Evolutionary conservation across 257 asterid species (phyloP).

Genomic region (Solanum stenotomum): DNA sequence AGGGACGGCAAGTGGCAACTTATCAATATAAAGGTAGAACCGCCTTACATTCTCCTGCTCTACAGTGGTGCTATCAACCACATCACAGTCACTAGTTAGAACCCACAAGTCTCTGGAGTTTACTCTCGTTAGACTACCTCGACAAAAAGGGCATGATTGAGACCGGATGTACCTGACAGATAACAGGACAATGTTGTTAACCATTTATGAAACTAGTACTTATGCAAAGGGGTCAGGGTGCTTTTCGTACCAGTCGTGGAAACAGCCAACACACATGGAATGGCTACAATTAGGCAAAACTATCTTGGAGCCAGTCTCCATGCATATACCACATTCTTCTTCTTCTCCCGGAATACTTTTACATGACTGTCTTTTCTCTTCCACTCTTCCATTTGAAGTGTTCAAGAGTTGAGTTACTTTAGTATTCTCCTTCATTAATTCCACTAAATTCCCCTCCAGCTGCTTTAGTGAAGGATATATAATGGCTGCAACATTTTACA

Average conservation of each 20-base stretch:
- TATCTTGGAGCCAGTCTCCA: constrained; percentile 40
- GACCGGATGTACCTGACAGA: constrained; percentile 27
- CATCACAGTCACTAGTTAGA: constrained; percentile 31
- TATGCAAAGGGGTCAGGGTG: not conserved
- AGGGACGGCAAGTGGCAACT: constrained; percentile 26
- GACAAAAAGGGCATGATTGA: constrained; percentile 57
- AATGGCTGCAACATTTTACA: constrained; percentile 36
- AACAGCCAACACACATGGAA: constrained; percentile 48
- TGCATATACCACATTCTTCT: constrained; percentile 76
- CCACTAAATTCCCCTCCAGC: constrained; percentile 39
- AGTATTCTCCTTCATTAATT: constrained; percentile 21
- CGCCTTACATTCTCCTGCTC: constrained; percentile 42
- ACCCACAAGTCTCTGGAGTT: constrained; percentile 45
- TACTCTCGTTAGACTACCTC: constrained; percentile 47
- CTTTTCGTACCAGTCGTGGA: constrained; percentile 36
- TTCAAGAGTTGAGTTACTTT: constrained; percentile 5
- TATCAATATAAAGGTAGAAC: constrained; percentile 43
- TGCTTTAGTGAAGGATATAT: constrained; percentile 60
- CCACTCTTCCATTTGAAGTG: not conserved
- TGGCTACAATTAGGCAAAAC: constrained; percentile 62
- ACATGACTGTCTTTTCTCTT: constrained; percentile 6
- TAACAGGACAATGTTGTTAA: not conserved
- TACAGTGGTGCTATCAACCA: constrained; percentile 32
- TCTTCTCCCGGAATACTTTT: constrained; percentile 25
- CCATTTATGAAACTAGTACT: not conserved